These are phyloP conservation scores for Penicillium macrosclerotiorum DNA, from an alignment of 495 filamentous ascomycete species.

Conservation along the genomic window DNA sequence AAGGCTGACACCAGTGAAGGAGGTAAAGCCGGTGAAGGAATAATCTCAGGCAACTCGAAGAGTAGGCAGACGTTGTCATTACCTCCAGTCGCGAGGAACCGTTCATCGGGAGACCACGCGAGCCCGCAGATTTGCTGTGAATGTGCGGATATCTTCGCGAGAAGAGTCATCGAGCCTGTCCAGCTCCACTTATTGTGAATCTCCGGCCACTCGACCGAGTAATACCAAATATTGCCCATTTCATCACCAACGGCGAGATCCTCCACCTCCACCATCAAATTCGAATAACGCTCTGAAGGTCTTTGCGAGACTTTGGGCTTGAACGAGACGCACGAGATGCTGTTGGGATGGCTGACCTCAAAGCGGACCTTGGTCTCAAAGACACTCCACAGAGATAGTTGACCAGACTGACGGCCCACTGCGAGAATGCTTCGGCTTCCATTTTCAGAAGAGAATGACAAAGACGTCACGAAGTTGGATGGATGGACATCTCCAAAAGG, in stretches of 20 bases:
- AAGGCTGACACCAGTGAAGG: neutral
- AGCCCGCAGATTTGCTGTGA: slow-evolving; percentile 90
- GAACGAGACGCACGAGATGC: slow-evolving; percentile 76
- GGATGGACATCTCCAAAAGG: slow-evolving; percentile 38
- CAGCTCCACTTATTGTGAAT: slow-evolving; percentile 54
- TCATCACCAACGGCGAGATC: slow-evolving; percentile 90
- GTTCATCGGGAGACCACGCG: slow-evolving; percentile 77
- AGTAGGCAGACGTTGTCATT: slow-evolving; percentile 90
- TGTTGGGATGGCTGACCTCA: slow-evolving; percentile 64
- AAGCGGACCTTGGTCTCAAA: slow-evolving; percentile 64
- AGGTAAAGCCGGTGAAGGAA: slow-evolving; percentile 30
- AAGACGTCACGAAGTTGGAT: slow-evolving; percentile 68
- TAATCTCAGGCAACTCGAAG: slow-evolving; percentile 66
- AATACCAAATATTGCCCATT: slow-evolving; percentile 80
- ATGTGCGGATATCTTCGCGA: slow-evolving; percentile 77
- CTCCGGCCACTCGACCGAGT: slow-evolving; percentile 82
- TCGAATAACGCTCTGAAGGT: slow-evolving; percentile 35
- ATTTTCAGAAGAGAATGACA: slow-evolving; percentile 81
- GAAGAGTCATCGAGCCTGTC: slow-evolving; percentile 72
- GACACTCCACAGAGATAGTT: slow-evolving; percentile 60
- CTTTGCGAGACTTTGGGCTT: slow-evolving; percentile 47
- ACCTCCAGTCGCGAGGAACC: slow-evolving; percentile 79
- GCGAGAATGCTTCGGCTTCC: slow-evolving; percentile 81
- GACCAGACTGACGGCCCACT: slow-evolving; percentile 72
- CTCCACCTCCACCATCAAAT: slow-evolving; percentile 49